Evolutionary conservation across 768 basidiomycete genomes (phyloP), one percentile per base, ranked within the genome.

Genomic region (Phanerochaete sordida): DNA sequence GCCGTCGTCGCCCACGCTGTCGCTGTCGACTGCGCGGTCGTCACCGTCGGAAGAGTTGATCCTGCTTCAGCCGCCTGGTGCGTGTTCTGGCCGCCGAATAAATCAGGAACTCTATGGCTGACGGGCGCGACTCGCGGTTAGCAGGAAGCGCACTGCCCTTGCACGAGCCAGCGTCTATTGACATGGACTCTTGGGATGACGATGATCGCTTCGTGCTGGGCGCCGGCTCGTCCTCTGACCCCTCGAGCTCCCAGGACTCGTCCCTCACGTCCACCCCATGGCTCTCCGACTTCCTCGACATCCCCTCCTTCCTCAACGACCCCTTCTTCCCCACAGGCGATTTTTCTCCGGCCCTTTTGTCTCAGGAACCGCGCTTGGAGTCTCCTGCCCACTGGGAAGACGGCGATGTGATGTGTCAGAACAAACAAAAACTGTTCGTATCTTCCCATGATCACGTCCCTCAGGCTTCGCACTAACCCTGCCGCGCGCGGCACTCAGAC

Each of bases 371-470:
- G 52, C 21, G n/a, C 57, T n/a, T 60, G 60, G 62, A 3, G 53
- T 59, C 58, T 16, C 35, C 62, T 11, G 64, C 64, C 31, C 68
- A 67, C 63, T 68, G 65, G 68, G 66, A 68, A 53, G 68, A 66
- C 57, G 39, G 45, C 21, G 51, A 43, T 39, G 53, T 57, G 30
- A 75, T 58, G 65, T 77, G 49, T 64, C 67, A 63, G 69, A 74
- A 74, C 50, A 77, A 75, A 64, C 72, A 71, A 58, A 67, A 71
- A 50, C 71, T 80, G 79, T 79, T 68, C 21, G 47, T 51, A 35
- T 47, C 37, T 51, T 59, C 31, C 11, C 30, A 31, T 59, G 60
- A 59, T 65, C 2, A 31, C 57, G 33, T 58, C 23, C 33, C 57
- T 53, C 43, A 26, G 31, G 15, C 47, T 47, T 56, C 27, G 7